Percentiles rank a stretch among this genome's conserved stretches.
Evolutionary conservation across 1,139 yeast species (phyloP).

Genomic region (Magnusiomyces starmeri): DNA sequence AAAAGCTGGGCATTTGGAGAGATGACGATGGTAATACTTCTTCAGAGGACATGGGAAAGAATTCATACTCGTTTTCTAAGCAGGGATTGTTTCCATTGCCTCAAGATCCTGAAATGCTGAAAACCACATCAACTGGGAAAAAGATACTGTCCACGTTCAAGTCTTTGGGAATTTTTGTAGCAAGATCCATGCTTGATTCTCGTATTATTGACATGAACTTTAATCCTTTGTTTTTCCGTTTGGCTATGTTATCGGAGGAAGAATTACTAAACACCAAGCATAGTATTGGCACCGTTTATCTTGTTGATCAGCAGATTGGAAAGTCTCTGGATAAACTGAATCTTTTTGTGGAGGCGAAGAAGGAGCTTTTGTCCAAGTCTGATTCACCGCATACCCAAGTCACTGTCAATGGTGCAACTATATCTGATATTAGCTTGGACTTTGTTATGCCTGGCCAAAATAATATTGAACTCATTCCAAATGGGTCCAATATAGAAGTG

Average conservation of each 20-base stretch:
- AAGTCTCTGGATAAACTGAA: constrained; percentile 50
- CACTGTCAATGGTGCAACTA: constrained; percentile 38
- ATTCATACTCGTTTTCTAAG: constrained; percentile 39
- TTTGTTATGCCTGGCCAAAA: constrained; percentile 78
- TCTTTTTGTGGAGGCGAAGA: constrained; percentile 34
- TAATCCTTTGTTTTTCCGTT: constrained; percentile 57
- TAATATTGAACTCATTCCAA: constrained; percentile 47
- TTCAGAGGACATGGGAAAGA: constrained; percentile 22
- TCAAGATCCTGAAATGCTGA: constrained; percentile 26
- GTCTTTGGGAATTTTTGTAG: constrained; percentile 74
- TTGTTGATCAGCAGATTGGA: constrained; percentile 55
- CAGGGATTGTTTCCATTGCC: constrained; percentile 75
- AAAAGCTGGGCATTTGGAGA: constrained; percentile 65
- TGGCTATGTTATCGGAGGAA: constrained; percentile 15
- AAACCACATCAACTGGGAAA: constrained; percentile 29
- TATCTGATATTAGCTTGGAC: constrained; percentile 51
- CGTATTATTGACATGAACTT: constrained; percentile 78
- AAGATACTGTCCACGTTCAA: constrained; percentile 50
- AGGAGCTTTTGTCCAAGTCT: constrained; percentile 17
- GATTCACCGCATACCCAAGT: constrained; percentile 21
- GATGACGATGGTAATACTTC: constrained; percentile 32
- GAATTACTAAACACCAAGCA: not conserved
- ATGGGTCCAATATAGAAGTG: constrained; percentile 50
- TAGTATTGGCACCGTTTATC: constrained; percentile 38
- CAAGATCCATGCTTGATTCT: constrained; percentile 79